Conservation (phyloP, 208 protist species). For the Vickermania ingenoplastis region DNA sequence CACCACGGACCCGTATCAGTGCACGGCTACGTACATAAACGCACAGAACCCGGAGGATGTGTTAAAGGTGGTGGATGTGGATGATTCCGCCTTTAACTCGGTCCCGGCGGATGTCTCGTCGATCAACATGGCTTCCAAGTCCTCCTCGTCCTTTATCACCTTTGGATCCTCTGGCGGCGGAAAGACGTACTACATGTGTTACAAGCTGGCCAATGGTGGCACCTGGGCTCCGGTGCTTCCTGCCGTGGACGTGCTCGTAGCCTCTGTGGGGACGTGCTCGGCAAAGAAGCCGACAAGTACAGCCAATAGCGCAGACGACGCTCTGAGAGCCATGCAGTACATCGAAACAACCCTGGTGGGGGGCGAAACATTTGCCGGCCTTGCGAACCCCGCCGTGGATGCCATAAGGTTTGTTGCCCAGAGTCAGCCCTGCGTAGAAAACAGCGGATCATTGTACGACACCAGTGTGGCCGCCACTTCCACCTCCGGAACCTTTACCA, state of each 20-base stretch:
- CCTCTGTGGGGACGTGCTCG: constrained; percentile 26
- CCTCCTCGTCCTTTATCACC: constrained; percentile 31
- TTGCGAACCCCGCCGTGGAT: constrained; percentile 17
- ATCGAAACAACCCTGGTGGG: constrained; percentile 32
- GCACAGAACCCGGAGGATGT: constrained; percentile 16
- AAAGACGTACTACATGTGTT: constrained; percentile 53
- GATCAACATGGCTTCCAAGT: constrained; percentile 18
- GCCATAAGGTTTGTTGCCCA: constrained; percentile 61
- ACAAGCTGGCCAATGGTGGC: constrained; percentile 37
- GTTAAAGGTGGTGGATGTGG: constrained; percentile 38
- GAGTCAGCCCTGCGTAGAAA: constrained; percentile 34
- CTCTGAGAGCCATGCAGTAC: constrained; percentile 72
- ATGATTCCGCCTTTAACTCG: constrained; percentile 58
- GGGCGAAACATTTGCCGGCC: constrained; percentile 5
- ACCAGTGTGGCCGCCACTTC: constrained; percentile 7
- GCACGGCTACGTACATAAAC: constrained; percentile 61
- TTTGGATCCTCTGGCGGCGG: constrained; percentile 29
- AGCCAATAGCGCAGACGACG: constrained; percentile 18
- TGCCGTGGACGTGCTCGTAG: constrained; percentile 25
- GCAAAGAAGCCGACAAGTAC: constrained; percentile 16
- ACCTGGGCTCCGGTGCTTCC: constrained; percentile 75
- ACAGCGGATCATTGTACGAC: constrained; percentile 37
- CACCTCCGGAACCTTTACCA: constrained; percentile 5
- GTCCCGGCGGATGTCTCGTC: constrained; percentile 38
- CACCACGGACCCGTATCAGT: constrained; percentile 42